A percentile compares a stretch with the other conserved stretches of the same genome.
phyloP scores from a whole-genome alignment of 164 flowering plant species.

The Nelumbo lutea region DNA sequence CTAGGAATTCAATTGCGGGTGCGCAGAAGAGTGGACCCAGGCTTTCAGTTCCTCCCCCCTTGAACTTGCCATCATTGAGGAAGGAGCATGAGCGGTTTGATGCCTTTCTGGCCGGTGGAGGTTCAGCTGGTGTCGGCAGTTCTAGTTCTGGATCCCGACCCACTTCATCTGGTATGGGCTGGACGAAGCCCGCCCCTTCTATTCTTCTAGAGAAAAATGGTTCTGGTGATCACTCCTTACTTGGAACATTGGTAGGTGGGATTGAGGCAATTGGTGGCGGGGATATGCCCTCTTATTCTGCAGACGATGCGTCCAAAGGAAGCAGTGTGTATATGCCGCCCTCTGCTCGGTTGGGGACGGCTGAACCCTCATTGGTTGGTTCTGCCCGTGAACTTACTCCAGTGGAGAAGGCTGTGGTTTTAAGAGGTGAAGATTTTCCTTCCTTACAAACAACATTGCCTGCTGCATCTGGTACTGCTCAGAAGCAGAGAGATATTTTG shows the following conservation, averaged over 20 bases:
- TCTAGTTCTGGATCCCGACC: conserved; percentile 67
- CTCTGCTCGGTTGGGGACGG: conserved; percentile 35
- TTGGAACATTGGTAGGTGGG: conserved; percentile 15
- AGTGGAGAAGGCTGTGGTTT: conserved; percentile 50
- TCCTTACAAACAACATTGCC: conserved; percentile 67
- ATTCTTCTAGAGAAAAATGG: conserved; percentile 44
- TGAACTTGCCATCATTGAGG: conserved; percentile 88
- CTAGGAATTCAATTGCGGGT: conserved; percentile 35
- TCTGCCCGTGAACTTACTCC: conserved; percentile 12
- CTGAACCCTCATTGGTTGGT: conserved; percentile 20
- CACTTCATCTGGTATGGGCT: conserved; percentile 67
- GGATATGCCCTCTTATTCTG: conserved; percentile 13
- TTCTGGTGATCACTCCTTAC: conserved; percentile 16
- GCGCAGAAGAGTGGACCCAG: conserved; percentile 58
- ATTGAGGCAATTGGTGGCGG: conserved; percentile 16
- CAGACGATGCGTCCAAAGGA: conserved; percentile 28
- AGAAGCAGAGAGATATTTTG: conserved; percentile 51
- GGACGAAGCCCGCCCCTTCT: conserved; percentile 66
- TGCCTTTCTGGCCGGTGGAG: conserved; percentile 43
- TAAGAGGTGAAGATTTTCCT: conserved; percentile 97
- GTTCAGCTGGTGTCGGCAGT: conserved; percentile 39
- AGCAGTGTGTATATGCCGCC: conserved; percentile 59
- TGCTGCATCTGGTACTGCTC: conserved; percentile 32
- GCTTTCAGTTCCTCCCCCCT: conserved; percentile 98
- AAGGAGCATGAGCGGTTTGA: conserved; percentile 88